Base-by-base conservation (phyloP, 2,329 filamentous ascomycete species). In the Myriosclerotinia duriaeana region DNA sequence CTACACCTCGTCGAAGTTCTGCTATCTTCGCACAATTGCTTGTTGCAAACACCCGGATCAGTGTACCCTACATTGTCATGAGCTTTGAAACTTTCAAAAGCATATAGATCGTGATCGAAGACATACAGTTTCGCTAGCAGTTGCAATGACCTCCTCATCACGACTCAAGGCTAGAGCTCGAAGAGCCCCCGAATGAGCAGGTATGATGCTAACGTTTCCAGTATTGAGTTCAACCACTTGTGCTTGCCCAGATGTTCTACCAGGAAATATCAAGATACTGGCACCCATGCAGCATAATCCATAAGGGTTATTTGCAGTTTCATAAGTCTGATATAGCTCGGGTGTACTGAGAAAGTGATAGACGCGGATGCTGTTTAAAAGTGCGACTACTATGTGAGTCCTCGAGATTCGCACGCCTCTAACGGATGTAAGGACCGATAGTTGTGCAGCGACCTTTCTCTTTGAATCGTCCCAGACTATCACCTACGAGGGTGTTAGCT, bases 391-490 rank as follows among this genome's bases (percentile, higher is more conserved):
- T 71, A 97, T 89, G 74, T 89, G 89, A 62, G 88, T 87, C 70
- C 88, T 87, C 30, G 89, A 89, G 34, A 98, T 81, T 71, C 91
- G 88, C 38, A 97, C 87, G 50, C 92, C 90, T 20, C 93, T 86
- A 34, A 98, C 87, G 1, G 90, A 87, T 26, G 91, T 93, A 67
- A 91, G 85, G 69, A 93, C 89, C 66, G 94, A 89, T 72, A 98
- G 82, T 4, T 83, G 90, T 69, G 93, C 89, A 17, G 91, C 83
- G 9, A 89, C 87, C 71, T 89, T 90, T 69, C 89, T 87, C 71
- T 90, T 91, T 68, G 87, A 84, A 74, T 96, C 92, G 77, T 99
- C 93, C 93, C 93, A 98, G 73, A 98, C 91, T 71, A 96, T 88
- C 59, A 93, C 84, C 86, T 89, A 66, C 34, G 34, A n/a, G 9